A percentile compares a stretch with the other conserved stretches of the same genome.
Evolutionary conservation across 2,329 filamentous ascomycete genomes (phyloP).

Genomic region (Ceratocystis ficicola): DNA sequence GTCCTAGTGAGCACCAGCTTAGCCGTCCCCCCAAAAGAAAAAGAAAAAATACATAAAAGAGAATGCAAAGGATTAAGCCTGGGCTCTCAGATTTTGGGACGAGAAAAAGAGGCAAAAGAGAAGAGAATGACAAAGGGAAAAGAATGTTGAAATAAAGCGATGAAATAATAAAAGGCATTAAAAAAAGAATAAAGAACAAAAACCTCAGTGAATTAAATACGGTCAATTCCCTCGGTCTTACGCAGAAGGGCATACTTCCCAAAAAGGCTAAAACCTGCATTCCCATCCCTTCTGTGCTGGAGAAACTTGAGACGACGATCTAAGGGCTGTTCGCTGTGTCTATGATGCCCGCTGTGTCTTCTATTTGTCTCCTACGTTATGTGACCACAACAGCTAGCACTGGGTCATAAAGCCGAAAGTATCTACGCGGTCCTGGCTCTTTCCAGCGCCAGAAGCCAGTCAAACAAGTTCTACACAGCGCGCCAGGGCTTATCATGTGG

Average conservation of each 20-base stretch:
- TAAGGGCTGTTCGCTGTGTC: background rate
- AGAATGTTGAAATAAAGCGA: background rate
- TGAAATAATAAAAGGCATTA: background rate
- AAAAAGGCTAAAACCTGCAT: background rate
- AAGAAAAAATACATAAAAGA: background rate
- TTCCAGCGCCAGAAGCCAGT: too few relatives aligned
- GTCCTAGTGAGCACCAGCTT: background rate
- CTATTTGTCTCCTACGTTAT: too few relatives aligned
- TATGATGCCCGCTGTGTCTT: background rate
- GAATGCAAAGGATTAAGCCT: background rate
- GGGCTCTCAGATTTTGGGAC: background rate
- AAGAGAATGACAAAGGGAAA: background rate
- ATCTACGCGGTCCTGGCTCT: too few relatives aligned
- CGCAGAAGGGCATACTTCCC: background rate
- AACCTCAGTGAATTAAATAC: background rate
- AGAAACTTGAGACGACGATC: slow-evolving; percentile 5
- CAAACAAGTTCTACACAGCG: too few relatives aligned
- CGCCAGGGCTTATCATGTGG: too few relatives aligned
- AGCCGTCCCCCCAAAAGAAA: background rate
- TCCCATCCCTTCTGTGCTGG: background rate
- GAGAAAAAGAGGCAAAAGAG: background rate
- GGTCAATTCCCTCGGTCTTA: background rate
- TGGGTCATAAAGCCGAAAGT: too few relatives aligned
- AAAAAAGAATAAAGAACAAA: background rate
- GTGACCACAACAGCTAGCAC: too few relatives aligned